phyloP scores from a whole-genome alignment of 306 rosid genomes.

The Mimosa bimucronata region DNA sequence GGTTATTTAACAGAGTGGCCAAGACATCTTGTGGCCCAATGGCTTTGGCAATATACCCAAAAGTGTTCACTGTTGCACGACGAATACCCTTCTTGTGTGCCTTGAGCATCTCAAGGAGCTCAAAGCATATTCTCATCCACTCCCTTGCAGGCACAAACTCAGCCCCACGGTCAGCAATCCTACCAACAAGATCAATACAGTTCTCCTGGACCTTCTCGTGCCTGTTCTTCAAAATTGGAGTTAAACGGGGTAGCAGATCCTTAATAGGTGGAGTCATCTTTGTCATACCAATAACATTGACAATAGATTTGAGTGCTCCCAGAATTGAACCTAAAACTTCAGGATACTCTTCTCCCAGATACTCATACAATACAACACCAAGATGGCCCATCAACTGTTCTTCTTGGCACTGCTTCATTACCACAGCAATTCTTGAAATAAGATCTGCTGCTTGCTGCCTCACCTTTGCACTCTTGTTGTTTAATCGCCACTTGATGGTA shows the following conservation, averaged over 20 bases:
- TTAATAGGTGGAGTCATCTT: slow-evolving; percentile 99
- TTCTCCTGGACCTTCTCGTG: slow-evolving; percentile 97
- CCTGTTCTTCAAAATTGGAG: slow-evolving; percentile 95
- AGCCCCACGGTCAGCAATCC: slow-evolving; percentile 98
- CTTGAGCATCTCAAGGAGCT: slow-evolving; percentile 98
- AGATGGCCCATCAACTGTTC: slow-evolving; percentile 98
- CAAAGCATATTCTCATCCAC: slow-evolving; percentile 98
- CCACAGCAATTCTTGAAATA: slow-evolving; percentile 93
- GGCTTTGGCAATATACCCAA: slow-evolving; percentile 92
- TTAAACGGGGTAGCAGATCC: slow-evolving; percentile 91
- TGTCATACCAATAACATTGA: slow-evolving; percentile 96
- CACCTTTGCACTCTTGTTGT: slow-evolving; percentile 97
- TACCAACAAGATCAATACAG: slow-evolving; percentile 92
- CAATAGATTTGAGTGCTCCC: slow-evolving; percentile 96
- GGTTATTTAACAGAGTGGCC: slow-evolving; percentile 83
- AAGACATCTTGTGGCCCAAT: slow-evolving; percentile 94
- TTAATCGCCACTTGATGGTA: slow-evolving; percentile 95
- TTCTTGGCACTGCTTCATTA: slow-evolving; percentile 98
- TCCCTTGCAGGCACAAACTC: slow-evolving; percentile 97
- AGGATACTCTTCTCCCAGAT: slow-evolving; percentile 96
- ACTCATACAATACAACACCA: slow-evolving; percentile 93
- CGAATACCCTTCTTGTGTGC: slow-evolving; percentile 97
- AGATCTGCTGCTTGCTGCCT: slow-evolving; percentile 98
- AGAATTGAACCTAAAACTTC: slow-evolving; percentile 93
- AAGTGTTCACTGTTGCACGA: slow-evolving; percentile 88